Conservation (phyloP, 768 basidiomycete genomes). For the Chalciporus chontae region DNA sequence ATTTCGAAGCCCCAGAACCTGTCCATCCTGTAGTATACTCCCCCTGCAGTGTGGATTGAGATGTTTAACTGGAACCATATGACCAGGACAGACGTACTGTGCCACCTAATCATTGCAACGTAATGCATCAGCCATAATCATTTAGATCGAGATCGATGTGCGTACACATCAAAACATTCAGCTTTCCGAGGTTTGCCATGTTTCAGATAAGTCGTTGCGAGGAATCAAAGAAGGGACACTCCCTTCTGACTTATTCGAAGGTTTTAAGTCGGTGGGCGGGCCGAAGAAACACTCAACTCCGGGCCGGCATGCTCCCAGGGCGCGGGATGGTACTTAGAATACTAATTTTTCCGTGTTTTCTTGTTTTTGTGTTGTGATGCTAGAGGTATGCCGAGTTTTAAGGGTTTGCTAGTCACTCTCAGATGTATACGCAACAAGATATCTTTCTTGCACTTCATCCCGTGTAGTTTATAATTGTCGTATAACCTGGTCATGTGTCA, state of each 20-base stretch:
- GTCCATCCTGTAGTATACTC: conserved; percentile 98
- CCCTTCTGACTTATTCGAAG: neutral
- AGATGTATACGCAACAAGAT: too few species aligned
- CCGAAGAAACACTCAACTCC: neutral
- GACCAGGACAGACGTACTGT: conserved; percentile 32
- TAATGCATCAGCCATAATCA: neutral
- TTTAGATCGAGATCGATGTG: neutral
- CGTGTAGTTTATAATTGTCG: too few species aligned
- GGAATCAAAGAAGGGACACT: neutral
- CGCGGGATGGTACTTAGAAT: too few species aligned
- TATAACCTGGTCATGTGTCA: too few species aligned
- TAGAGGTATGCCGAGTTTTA: too few species aligned
- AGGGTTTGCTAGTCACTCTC: too few species aligned
- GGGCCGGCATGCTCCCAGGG: neutral
- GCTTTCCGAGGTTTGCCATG: conserved; percentile 48
- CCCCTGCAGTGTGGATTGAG: conserved; percentile 39
- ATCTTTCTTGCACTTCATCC: too few species aligned
- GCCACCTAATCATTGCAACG: conserved; percentile 37
- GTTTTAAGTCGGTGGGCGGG: neutral
- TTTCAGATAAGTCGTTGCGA: neutral
- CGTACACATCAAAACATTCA: conserved; percentile 81
- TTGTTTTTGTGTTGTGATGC: too few species aligned
- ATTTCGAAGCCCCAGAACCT: conserved; percentile 85
- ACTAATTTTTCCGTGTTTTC: too few species aligned
- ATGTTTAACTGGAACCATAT: neutral